Evolutionary conservation across 495 filamentous ascomycete species (phyloP).

Genomic region (Chlorociboria aeruginascens): DNA sequence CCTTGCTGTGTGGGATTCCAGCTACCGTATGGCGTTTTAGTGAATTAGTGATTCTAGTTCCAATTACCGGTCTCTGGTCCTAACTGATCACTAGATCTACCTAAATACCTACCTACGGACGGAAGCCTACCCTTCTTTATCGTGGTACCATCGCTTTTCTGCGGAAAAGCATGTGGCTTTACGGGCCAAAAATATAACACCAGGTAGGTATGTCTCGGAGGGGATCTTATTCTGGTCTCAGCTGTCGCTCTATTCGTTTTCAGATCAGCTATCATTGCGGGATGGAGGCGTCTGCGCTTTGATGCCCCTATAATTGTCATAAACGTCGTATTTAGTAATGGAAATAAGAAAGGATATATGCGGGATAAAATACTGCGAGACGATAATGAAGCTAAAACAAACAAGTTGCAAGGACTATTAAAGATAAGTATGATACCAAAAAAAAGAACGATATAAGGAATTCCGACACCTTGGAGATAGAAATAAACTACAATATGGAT

Average conservation of each 20-base stretch:
- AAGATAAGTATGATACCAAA: background rate
- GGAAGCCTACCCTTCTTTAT: too few species aligned
- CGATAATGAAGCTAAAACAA: background rate
- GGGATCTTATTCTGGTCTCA: background rate
- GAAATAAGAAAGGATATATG: background rate
- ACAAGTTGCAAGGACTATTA: background rate
- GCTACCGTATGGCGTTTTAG: too few species aligned
- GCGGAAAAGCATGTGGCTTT: constrained; percentile 3
- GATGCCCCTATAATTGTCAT: constrained; percentile 4
- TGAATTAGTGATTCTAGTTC: too few species aligned
- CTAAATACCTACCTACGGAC: too few species aligned
- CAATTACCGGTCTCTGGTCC: too few species aligned
- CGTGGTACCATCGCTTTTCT: constrained; percentile 1
- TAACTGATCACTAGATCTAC: too few species aligned
- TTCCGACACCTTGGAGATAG: background rate
- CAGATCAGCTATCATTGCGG: background rate
- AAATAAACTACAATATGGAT: background rate
- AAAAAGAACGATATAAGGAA: background rate
- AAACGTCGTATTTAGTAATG: background rate
- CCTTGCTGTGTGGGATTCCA: background rate
- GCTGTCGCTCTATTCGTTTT: background rate
- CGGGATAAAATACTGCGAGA: background rate
- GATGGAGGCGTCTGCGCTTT: constrained; percentile 3
- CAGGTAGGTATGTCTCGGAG: constrained; percentile 6
- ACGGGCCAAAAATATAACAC: background rate